Evolutionary conservation across 2,329 filamentous ascomycete species (phyloP).

Genomic region (Fusarium chuoi): DNA sequence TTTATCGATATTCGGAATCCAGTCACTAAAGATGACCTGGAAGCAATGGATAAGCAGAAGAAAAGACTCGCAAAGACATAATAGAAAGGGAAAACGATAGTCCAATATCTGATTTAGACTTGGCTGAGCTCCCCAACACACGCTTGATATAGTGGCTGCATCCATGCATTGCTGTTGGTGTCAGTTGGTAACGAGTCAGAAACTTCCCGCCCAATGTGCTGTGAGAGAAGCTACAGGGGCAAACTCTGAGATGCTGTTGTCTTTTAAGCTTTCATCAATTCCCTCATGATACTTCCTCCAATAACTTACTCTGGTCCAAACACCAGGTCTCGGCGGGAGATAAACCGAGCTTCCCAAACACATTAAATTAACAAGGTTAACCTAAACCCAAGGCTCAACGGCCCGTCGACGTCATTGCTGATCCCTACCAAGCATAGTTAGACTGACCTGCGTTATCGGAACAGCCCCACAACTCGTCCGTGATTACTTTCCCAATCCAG

Average conservation of each 20-base stretch:
- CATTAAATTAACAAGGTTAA: not conserved
- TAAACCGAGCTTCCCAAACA: not conserved
- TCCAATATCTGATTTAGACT: not conserved
- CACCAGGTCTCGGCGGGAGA: not conserved
- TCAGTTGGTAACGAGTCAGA: not conserved
- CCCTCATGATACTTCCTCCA: not conserved
- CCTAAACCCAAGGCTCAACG: not conserved
- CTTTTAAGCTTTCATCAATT: not conserved
- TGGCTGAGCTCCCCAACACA: not conserved
- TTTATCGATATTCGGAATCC: not conserved
- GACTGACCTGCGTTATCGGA: rapidly evolving
- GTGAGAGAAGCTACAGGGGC: not conserved
- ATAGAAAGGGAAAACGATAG: not conserved
- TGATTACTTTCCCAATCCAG: not conserved
- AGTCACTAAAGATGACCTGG: not conserved
- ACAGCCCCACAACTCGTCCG: not conserved
- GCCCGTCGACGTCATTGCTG: not conserved
- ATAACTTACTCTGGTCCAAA: not conserved
- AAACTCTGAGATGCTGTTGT: not conserved
- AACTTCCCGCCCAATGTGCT: not conserved
- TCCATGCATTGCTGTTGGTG: too few relatives aligned
- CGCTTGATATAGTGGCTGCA: too few relatives aligned
- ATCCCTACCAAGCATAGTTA: not conserved
- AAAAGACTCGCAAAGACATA: not conserved
- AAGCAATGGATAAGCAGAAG: not conserved